Evolutionary conservation across 305 asterid genomes (phyloP).

Genomic region (Fraxinus latifolia): DNA sequence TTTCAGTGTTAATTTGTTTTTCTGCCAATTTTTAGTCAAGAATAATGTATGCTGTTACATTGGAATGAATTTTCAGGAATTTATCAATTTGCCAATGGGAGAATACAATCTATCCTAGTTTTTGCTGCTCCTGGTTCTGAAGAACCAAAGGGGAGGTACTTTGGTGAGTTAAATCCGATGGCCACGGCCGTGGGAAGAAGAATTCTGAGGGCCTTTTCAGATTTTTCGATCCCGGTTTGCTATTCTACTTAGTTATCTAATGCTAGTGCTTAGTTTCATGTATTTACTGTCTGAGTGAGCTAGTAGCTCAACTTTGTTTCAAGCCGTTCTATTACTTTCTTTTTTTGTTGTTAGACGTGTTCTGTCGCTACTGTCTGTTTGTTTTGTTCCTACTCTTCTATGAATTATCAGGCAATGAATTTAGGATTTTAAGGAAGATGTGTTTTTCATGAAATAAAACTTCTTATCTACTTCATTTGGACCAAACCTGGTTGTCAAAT

Average conservation of each 20-base stretch:
- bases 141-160: slow-evolving; percentile 29
- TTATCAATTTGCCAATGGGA: slow-evolving; percentile 11
- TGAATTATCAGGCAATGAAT: slow-evolving; percentile 16
- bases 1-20: not conserved
- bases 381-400: slow-evolving; percentile 16
- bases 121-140: slow-evolving; percentile 21
- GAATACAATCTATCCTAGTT: slow-evolving; percentile 7
- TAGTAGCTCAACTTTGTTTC: slow-evolving; percentile 36
- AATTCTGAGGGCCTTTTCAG: slow-evolving; percentile 49
- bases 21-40: not conserved
- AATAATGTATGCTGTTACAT: slow-evolving; percentile 14
- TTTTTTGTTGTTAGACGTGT: slow-evolving; percentile 32
- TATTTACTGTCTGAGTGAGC: slow-evolving; percentile 32
- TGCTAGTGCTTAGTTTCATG: slow-evolving; percentile 16
- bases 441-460: slow-evolving; percentile 6
- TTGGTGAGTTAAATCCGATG: slow-evolving; percentile 39
- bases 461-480: not conserved
- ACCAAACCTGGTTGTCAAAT: slow-evolving; percentile 24
- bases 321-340: slow-evolving; percentile 23
- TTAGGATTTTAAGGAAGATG: slow-evolving; percentile 14
- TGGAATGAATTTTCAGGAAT: slow-evolving; percentile 29
- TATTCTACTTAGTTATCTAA: slow-evolving; percentile 32
- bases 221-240: slow-evolving; percentile 48
- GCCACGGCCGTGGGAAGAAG: slow-evolving; percentile 37
- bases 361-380: slow-evolving; percentile 17